A percentile compares a stretch with the other conserved stretches of the same genome.
Conservation (phyloP, 2,329 filamentous ascomycete genomes). For the Nannizziopsis arthrosporioides region DNA sequence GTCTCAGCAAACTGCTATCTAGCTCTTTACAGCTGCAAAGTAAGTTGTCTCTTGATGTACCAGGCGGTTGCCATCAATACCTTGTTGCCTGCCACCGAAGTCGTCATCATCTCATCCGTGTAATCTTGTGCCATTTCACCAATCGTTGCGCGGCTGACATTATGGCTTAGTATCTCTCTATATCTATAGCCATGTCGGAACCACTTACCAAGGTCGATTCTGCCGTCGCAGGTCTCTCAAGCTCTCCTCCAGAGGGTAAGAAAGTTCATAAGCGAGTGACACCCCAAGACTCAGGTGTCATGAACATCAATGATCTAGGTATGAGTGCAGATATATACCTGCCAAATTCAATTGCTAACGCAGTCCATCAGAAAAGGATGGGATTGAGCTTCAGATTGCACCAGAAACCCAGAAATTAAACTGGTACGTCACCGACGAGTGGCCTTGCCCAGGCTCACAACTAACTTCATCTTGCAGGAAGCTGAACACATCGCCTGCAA, state of each 20-base stretch:
- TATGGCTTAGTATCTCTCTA: neutral
- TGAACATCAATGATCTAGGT: slow-evolving; percentile 80
- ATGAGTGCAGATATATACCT: slow-evolving; percentile 28
- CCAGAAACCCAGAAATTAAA: slow-evolving; percentile 76
- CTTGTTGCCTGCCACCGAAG: neutral
- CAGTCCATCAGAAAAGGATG: slow-evolving; percentile 56
- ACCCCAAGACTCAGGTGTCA: slow-evolving; percentile 59
- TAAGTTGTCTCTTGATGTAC: neutral
- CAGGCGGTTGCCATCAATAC: neutral
- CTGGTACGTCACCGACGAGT: slow-evolving; percentile 51
- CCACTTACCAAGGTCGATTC: slow-evolving; percentile 84
- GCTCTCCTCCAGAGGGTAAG: slow-evolving; percentile 48
- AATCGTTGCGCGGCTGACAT: too few relatives aligned
- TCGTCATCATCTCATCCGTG: slow-evolving; percentile 2
- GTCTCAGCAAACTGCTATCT: slow-evolving; percentile 1
- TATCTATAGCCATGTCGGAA: slow-evolving; percentile 41
- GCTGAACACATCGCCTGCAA: slow-evolving; percentile 72
- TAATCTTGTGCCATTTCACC: neutral
- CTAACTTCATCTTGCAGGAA: slow-evolving; percentile 50
- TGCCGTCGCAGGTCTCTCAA: slow-evolving; percentile 68
- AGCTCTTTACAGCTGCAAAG: slow-evolving; percentile 3
- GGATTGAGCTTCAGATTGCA: slow-evolving; percentile 59
- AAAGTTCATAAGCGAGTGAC: slow-evolving; percentile 46
- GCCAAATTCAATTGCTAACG: neutral
- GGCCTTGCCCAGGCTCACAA: neutral